phyloP scores from a whole-genome alignment of 768 basidiomycete genomes.

The Lentinula lateritia region DNA sequence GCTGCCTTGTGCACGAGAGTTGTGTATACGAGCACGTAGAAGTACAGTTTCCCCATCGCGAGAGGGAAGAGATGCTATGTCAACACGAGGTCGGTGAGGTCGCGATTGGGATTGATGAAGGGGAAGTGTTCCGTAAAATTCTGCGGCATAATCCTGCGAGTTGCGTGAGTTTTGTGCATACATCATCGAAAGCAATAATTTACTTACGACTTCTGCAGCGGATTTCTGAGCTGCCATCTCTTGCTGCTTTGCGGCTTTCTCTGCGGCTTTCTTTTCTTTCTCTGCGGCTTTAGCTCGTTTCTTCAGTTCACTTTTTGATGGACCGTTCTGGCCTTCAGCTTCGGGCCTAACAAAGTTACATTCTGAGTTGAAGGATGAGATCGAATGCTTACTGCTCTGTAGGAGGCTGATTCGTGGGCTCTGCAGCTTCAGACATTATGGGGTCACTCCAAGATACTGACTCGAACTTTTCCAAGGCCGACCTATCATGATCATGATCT shows the following conservation, averaged over 20 bases:
- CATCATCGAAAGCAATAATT: background rate
- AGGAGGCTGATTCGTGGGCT: conserved; percentile 16
- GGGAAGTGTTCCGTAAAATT: conserved; percentile 84
- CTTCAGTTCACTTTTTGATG: conserved; percentile 86
- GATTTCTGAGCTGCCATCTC: conserved; percentile 66
- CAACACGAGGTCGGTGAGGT: conserved; percentile 49
- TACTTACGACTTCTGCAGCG: conserved; percentile 56
- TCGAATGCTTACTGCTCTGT: conserved; percentile 19
- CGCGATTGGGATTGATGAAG: conserved; percentile 89
- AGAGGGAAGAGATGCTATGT: conserved; percentile 60
- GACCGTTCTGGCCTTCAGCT: conserved; percentile 37
- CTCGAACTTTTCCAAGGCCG: background rate
- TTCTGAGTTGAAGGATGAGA: background rate
- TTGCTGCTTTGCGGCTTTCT: conserved; percentile 74
- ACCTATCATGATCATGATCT: background rate
- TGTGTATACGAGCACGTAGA: conserved; percentile 88
- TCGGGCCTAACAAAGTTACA: conserved; percentile 13
- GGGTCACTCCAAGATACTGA: background rate
- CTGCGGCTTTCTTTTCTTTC: conserved; percentile 85
- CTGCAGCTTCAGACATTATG: conserved; percentile 26
- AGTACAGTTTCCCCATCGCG: conserved; percentile 72
- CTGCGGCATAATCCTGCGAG: conserved; percentile 64
- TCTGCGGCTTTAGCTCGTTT: conserved; percentile 87
- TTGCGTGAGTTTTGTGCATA: conserved; percentile 1
- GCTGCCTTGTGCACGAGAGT: conserved; percentile 85